phyloP scores from a whole-genome alignment of 306 rosid genomes.

The Cucumis hystrix region DNA sequence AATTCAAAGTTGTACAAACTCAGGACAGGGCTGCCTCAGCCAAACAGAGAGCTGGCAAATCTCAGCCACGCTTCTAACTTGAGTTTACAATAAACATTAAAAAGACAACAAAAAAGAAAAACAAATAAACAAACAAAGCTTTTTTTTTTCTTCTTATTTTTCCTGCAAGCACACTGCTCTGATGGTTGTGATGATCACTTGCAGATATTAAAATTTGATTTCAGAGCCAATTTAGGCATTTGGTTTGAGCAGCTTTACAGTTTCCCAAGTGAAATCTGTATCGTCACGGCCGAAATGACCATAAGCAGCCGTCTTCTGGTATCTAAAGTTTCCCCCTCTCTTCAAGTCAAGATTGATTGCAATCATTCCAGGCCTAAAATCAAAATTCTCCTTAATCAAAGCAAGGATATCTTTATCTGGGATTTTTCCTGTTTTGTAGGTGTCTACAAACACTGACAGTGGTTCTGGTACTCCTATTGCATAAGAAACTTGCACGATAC shows the following conservation, averaged over 20 bases:
- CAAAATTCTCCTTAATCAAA: conserved; percentile 12
- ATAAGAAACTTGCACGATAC: conserved; percentile 21
- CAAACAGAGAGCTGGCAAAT: not conserved
- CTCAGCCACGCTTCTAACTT: not conserved
- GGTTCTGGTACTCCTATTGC: conserved; percentile 16
- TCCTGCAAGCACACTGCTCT: not conserved
- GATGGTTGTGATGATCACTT: not conserved
- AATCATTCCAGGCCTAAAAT: conserved; percentile 18
- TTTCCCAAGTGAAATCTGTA: conserved; percentile 18
- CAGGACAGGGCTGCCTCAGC: not conserved
- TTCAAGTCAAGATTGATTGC: conserved; percentile 11
- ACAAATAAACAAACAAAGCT: not conserved
- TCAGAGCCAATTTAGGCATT: conserved; percentile 30
- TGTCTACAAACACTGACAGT: conserved; percentile 15
- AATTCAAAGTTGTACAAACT: not conserved
- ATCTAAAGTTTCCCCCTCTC: conserved; percentile 14
- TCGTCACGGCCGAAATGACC: conserved; percentile 17
- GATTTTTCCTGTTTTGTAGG: conserved; percentile 14
- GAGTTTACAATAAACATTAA: not conserved
- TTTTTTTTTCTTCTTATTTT: not conserved
- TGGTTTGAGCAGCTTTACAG: conserved; percentile 14
- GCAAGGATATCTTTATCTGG: conserved; percentile 14
- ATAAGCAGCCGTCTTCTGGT: conserved; percentile 15
- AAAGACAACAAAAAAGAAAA: not conserved
- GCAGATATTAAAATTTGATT: not conserved